Evolutionary conservation across 257 asterid species (phyloP).

Genomic region (Henckelia pumila): DNA sequence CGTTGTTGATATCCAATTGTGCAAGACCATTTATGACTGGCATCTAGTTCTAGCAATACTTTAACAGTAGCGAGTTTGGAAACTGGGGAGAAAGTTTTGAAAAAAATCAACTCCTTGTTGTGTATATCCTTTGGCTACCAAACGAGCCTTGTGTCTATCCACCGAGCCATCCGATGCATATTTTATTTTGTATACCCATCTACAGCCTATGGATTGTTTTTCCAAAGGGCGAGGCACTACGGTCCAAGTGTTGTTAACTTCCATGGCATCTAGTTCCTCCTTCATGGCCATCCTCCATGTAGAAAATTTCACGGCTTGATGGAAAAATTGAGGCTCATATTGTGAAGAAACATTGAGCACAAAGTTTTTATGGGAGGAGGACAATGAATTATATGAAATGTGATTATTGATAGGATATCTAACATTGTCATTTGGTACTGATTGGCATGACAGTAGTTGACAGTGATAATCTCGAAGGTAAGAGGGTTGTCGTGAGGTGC

Average conservation of each 20-base stretch:
- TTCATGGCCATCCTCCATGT: background rate
- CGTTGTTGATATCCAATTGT: too few relatives aligned
- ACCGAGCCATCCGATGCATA: background rate
- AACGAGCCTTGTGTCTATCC: background rate
- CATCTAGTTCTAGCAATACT: background rate
- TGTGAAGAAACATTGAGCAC: too few relatives aligned
- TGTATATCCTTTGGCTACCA: constrained; percentile 4
- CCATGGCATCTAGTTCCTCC: background rate
- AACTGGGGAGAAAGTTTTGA: background rate
- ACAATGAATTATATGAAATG: background rate
- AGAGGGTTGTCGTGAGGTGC: background rate
- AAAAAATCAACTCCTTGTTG: background rate
- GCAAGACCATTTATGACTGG: background rate
- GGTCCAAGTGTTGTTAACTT: background rate
- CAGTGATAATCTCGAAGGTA: background rate
- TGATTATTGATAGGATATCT: too few relatives aligned
- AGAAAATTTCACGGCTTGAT: too few relatives aligned
- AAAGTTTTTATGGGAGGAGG: too few relatives aligned
- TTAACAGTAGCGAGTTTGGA: background rate
- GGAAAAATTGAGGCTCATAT: too few relatives aligned
- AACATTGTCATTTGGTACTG: accelerated
- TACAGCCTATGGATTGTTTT: background rate
- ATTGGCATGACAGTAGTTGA: accelerated
- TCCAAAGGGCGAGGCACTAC: background rate
- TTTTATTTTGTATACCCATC: constrained; percentile 10